Evolutionary conservation across 176 grass and related monocot genomes (phyloP).

Genomic region (Luzula sylvatica): DNA sequence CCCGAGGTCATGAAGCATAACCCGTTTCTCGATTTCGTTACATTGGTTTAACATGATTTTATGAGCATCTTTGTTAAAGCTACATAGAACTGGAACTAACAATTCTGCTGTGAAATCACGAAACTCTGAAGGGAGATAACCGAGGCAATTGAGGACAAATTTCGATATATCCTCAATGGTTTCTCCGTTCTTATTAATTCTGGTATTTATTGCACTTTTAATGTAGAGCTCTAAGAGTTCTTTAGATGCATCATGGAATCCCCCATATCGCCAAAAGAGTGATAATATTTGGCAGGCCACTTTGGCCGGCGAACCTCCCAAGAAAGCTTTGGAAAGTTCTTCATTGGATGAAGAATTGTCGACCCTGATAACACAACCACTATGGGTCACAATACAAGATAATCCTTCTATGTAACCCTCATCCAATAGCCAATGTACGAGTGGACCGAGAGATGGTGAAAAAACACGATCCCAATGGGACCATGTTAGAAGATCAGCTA

Average conservation of each 20-base stretch:
- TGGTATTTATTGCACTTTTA: conserved; percentile 21
- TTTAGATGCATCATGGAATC: conserved; percentile 16
- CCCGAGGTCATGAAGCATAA: conserved; percentile 38
- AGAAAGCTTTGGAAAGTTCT: conserved; percentile 25
- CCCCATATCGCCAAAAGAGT: conserved; percentile 25
- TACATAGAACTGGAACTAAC: conserved; percentile 18
- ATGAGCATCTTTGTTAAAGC: conserved; percentile 25
- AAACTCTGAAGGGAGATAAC: conserved; percentile 26
- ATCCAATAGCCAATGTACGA: conserved; percentile 29
- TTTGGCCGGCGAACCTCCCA: conserved; percentile 21
- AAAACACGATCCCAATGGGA: conserved; percentile 32
- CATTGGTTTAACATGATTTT: conserved; percentile 27
- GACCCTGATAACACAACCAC: conserved; percentile 29
- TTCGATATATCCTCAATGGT: conserved; percentile 4
- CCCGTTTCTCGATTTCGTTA: conserved; percentile 4
- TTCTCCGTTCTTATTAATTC: conserved; percentile 25
- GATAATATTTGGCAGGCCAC: conserved; percentile 25
- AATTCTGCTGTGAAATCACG: conserved; percentile 19
- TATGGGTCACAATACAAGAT: conserved; percentile 24
- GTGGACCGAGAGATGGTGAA: conserved; percentile 23
- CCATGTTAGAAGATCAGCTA: conserved; percentile 30
- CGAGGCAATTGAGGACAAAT: conserved; percentile 28
- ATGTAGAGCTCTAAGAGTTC: conserved; percentile 24
- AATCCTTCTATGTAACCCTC: conserved; percentile 27
- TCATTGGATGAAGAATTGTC: conserved; percentile 22